Evolutionary conservation across 805 yeast genomes (phyloP), one percentile per base, ranked within the genome.

Genomic region (Saccharomycopsis oosterbeekiorum): DNA sequence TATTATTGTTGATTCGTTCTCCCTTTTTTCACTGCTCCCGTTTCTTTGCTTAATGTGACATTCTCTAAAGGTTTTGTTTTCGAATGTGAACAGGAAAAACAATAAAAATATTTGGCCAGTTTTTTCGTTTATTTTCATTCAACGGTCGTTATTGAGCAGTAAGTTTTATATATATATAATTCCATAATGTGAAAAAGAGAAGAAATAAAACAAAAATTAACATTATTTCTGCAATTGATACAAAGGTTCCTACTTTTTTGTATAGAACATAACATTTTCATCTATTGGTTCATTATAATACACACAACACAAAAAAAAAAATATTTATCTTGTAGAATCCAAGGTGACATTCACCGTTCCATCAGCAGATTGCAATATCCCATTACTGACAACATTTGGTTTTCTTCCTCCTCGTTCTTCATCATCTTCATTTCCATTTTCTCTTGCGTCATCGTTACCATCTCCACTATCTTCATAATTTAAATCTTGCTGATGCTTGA

Each of bases 331-430:
- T 24, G 64, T 60, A 19, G 64, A 60, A 29, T 62, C 65, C n/a
- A 62, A 40, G 4, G 65, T 62, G 12, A 62, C 63, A 58, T 62
- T 62, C 9, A 62, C 65, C 3, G 65, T 62, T n/a, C 65, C 63
- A 42, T 63, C 65, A 15, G 41, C 56, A n/a, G 60, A 29, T 55
- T 56, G 61, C 21, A 60, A 26, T 2, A 63, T 58, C 11, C 63
- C 63, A 12, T 60, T 42, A 15, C 21, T 47, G 26, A 47, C 53
- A 47, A 47, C 26, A 47, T 24, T 43, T 40, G 34, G 37, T 8
- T 42, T 34, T 29, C 36, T 19, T 15, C 26, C 58, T 24, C 19
- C 40, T 29, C 36, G 21, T 15, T 24, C 58, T 24, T 24, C 40
- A 14, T 56, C n/a, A 17, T 29, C 40, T 1, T 26, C 56, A 3